phyloP scores from a whole-genome alignment of 2,329 filamentous ascomycete species.

The Graphium sp. region DNA sequence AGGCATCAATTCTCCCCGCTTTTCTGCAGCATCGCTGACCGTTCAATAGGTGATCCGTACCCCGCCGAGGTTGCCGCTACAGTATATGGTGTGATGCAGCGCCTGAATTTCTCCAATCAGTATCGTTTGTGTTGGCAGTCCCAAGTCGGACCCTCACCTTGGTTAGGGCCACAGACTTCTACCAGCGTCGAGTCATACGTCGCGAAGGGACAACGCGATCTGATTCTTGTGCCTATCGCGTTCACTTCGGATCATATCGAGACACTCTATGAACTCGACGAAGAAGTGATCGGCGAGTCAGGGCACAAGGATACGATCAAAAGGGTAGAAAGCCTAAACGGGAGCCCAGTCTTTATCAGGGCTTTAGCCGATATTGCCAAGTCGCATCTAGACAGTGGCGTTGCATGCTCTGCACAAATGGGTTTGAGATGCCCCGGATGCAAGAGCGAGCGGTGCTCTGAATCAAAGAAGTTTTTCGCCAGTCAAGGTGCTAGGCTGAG shows the following conservation, averaged over 20 bases:
- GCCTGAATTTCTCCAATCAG: slow-evolving; percentile 72
- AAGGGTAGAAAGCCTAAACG: slow-evolving; percentile 83
- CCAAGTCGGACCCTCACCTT: slow-evolving; percentile 87
- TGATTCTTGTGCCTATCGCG: slow-evolving; percentile 84
- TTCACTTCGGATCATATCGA: slow-evolving; percentile 99
- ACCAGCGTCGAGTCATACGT: slow-evolving; percentile 80
- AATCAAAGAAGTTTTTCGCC: slow-evolving; percentile 55
- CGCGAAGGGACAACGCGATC: slow-evolving; percentile 76
- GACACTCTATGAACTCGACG: slow-evolving; percentile 84
- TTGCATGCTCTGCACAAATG: slow-evolving; percentile 67
- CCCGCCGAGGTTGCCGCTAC: slow-evolving; percentile 91
- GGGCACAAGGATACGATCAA: slow-evolving; percentile 67
- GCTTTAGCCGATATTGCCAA: slow-evolving; percentile 80
- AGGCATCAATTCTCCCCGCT: neutral
- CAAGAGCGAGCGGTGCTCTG: slow-evolving; percentile 72
- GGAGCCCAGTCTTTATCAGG: slow-evolving; percentile 75
- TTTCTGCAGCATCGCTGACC: neutral
- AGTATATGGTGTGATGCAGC: slow-evolving; percentile 90
- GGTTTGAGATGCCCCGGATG: slow-evolving; percentile 82
- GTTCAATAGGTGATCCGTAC: slow-evolving; percentile 62
- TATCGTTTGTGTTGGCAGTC: slow-evolving; percentile 97
- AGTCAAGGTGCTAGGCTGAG: slow-evolving; percentile 9
- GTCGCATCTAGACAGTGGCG: slow-evolving; percentile 54
- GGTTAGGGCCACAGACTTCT: slow-evolving; percentile 87
- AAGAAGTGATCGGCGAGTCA: slow-evolving; percentile 85